Base-by-base conservation (phyloP, 208 protist species). In the Leishmania turanica region DNA sequence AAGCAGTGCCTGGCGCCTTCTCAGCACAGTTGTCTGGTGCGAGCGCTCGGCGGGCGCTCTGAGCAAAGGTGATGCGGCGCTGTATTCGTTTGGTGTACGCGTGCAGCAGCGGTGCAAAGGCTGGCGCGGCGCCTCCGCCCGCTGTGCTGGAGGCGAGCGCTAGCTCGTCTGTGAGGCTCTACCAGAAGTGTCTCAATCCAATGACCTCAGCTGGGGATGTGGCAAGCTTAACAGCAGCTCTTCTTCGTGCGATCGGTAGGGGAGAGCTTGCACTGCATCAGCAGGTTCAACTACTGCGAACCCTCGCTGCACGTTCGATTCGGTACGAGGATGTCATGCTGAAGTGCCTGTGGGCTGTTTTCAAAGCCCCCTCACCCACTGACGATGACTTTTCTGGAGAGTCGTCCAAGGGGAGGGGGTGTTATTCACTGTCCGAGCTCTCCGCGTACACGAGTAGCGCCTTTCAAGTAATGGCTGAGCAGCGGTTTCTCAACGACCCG, bases 301-400 rank as follows among this genome's bases (percentile, higher is more conserved):
- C 56, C 8, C 75, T 90, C 17, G 75, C 87, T 11, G 53, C 77
- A 13, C 86, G 91, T 0, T 65, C 79, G 6, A 83, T 97, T 31
- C 93, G 93, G 24, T 88, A 95, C 78, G 93, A 97, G 74, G 77
- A 73, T 75, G 80, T 93, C 1, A 87, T 95, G 75, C 66, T 89
- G 45, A 80, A 78, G 64, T 92, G 92, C 56, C 80, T 94, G 60
- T 95, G 92, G 91, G 83, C 87, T 65, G 84, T 95, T 34, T 89
- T 96, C 78, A 96, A 97, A 80, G 72, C 87, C 1, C 72, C 79
- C 9, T 40, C 76, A 47, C 79, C 76, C 19, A 17, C 51, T 45
- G 24, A 49, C 47, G 75, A 64, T 34, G n/a, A 27, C 53, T 7
- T 24, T 21, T 56, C 75, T 24, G 54, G 5, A 21, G 37, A 42